Evolutionary conservation across 2,329 filamentous ascomycete species (phyloP), one percentile per base, ranked within the genome.

Genomic region (Fusarium camptoceras): DNA sequence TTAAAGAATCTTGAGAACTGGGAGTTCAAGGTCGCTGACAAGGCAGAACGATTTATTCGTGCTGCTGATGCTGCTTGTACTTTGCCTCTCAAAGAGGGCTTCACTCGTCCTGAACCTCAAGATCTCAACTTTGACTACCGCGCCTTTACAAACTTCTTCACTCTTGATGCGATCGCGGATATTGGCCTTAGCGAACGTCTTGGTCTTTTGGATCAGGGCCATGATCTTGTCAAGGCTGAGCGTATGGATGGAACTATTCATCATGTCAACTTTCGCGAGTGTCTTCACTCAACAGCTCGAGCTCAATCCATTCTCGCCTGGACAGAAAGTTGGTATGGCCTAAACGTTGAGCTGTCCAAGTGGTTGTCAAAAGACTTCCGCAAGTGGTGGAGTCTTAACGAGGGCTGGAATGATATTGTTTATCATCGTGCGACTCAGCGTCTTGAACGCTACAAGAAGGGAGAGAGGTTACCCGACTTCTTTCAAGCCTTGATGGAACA

Each of bases 401-500:
- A 82, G 37, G 78, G 79, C 43, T 86, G 81, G 73, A 76, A 86
- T 18, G 83, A 72, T 27, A 68, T 74, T 8, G 68, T 75, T 3
- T 79, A 81, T 54, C 81, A 83, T 44, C 83, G 83, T 2, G 79
- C 84, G 1, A 80, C 77, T 3, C 44, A 68, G n/a, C 60, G 75
- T 8, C 71, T 76, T 3, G 57, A 60, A 22, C 62, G 72, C 9
- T 55, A 74, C 25, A 62, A 64, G 41, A 69, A 67, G 6, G 86
- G 87, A 25, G 87, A 89, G 75, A 85, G 84, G 64, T 80, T 89
- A 0, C 83, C 87, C 46, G 87, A 89, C 70, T 89, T 89, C 76
- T 88, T 89, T 78, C 80, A 84, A 55, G 81, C 82, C 1, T 74
- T 89, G 8, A 86, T 89, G 84, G 84, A 83, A 12, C 79, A 83